phyloP scores from a whole-genome alignment of 208 protist genomes.

The Wallacemonas rigidus region DNA sequence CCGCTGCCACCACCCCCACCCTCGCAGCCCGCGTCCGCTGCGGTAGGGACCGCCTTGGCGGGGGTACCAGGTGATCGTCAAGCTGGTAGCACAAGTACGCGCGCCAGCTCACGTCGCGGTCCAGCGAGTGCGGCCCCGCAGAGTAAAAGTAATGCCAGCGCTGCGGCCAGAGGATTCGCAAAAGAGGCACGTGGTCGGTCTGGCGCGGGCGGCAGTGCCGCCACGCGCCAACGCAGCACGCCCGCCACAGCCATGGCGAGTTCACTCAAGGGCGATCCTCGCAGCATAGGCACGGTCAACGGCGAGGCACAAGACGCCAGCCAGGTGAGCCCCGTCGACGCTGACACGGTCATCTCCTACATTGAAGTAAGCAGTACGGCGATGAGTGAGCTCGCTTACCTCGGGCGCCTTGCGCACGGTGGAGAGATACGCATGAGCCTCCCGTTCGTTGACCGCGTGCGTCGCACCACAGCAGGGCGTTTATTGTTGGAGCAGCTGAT shows the following conservation, averaged over 20 bases:
- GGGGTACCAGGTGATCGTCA: too few species aligned
- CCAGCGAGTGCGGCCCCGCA: too few species aligned
- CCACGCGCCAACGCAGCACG: not conserved
- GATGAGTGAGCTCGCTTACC: conserved; percentile 48
- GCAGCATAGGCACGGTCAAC: not conserved
- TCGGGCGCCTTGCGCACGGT: conserved; percentile 47
- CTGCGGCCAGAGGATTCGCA: too few species aligned
- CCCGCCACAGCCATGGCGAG: not conserved
- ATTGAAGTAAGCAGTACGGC: conserved; percentile 55
- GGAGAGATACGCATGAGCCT: conserved; percentile 67
- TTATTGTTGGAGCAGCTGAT: conserved; percentile 63
- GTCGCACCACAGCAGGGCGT: conserved; percentile 36
- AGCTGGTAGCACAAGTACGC: too few species aligned
- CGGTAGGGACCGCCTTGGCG: not conserved
- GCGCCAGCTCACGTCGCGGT: too few species aligned
- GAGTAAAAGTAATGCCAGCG: too few species aligned
- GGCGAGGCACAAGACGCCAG: not conserved
- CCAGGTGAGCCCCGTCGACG: not conserved
- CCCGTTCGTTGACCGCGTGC: conserved; percentile 32
- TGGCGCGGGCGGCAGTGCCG: too few species aligned
- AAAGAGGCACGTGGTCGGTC: too few species aligned
- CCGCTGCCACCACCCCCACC: conserved; percentile 11
- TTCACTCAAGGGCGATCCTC: not conserved
- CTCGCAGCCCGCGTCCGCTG: not conserved
- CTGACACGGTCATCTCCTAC: conserved; percentile 7